phyloP scores from a whole-genome alignment of 495 filamentous ascomycete species.

The Viridothelium virens region DNA sequence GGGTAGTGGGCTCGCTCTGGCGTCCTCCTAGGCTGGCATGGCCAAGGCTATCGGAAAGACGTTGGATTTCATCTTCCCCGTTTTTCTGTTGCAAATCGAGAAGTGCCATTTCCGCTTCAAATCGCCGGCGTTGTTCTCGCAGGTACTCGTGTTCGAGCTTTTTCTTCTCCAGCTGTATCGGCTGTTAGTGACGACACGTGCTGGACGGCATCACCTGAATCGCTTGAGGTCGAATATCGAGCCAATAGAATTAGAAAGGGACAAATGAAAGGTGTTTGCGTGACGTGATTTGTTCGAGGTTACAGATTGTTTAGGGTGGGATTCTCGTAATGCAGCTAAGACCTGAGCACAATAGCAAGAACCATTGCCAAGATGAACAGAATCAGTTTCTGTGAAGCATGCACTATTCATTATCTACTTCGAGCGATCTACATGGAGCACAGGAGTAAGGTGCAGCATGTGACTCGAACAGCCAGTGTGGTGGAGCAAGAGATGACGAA shows the following conservation, averaged over 20 bases:
- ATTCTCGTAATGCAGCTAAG: not conserved
- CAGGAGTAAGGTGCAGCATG: not conserved
- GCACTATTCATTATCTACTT: not conserved
- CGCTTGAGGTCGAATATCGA: no score
- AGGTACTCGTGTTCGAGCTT: constrained; percentile 77
- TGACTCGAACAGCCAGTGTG: not conserved
- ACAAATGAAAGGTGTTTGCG: no score
- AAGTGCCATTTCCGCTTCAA: constrained; percentile 80
- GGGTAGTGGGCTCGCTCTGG: constrained; percentile 89
- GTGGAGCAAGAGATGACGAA: constrained; percentile 11
- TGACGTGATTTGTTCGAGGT: no score
- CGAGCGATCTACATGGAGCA: not conserved
- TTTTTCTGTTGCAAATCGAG: constrained; percentile 72
- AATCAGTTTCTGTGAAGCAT: not conserved
- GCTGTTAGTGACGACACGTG: not conserved
- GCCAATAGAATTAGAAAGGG: no score
- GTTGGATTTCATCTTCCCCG: constrained; percentile 73
- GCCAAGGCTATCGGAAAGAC: constrained; percentile 69
- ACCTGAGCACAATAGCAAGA: not conserved
- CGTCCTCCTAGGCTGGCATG: constrained; percentile 56
- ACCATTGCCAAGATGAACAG: not conserved
- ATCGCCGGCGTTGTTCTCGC: constrained; percentile 72
- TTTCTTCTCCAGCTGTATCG: constrained; percentile 77
- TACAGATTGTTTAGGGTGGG: no score
- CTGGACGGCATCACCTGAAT: not conserved